Evolutionary conservation across 805 yeast species (phyloP).

Genomic region (Saccharomycopsis sp.): DNA sequence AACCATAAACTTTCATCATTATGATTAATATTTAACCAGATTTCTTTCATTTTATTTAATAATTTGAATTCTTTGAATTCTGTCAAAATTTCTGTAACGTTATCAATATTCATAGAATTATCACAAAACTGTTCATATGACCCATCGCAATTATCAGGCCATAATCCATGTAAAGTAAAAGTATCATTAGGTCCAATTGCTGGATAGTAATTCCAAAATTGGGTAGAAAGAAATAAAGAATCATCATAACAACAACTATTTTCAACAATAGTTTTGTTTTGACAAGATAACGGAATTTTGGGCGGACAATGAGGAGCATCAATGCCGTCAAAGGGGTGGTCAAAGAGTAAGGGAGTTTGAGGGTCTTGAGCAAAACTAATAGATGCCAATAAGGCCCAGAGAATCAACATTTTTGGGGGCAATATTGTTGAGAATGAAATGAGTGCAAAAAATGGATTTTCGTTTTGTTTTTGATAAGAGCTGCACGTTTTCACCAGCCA

Average conservation of each 20-base stretch:
- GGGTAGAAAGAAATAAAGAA: slow-evolving; percentile 52
- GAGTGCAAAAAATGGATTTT: too few relatives aligned
- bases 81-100: slow-evolving; percentile 13
- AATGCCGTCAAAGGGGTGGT: not conserved
- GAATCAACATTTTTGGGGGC: too few relatives aligned
- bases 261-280: slow-evolving; percentile 1
- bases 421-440: too few relatives aligned
- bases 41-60: slow-evolving; percentile 40
- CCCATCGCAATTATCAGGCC: slow-evolving; percentile 89
- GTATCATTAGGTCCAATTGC: slow-evolving; percentile 59
- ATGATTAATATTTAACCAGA: slow-evolving; percentile 71
- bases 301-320: slow-evolving; percentile 5
- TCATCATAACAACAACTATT: slow-evolving; percentile 17
- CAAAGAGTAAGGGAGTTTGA: too few relatives aligned
- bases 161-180: slow-evolving; percentile 77
- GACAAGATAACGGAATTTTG: slow-evolving; percentile 8
- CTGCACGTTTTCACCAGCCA: too few relatives aligned
- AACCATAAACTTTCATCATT: slow-evolving; percentile 68
- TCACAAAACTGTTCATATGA: slow-evolving; percentile 76
- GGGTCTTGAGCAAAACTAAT: too few relatives aligned
- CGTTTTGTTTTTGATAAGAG: too few relatives aligned
- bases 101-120: slow-evolving; percentile 15
- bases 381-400: too few relatives aligned
- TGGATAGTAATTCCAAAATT: slow-evolving; percentile 87
- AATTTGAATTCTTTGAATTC: slow-evolving; percentile 7